phyloP scores from a whole-genome alignment of 2,329 filamentous ascomycete species.

The Macrophomina tecta region DNA sequence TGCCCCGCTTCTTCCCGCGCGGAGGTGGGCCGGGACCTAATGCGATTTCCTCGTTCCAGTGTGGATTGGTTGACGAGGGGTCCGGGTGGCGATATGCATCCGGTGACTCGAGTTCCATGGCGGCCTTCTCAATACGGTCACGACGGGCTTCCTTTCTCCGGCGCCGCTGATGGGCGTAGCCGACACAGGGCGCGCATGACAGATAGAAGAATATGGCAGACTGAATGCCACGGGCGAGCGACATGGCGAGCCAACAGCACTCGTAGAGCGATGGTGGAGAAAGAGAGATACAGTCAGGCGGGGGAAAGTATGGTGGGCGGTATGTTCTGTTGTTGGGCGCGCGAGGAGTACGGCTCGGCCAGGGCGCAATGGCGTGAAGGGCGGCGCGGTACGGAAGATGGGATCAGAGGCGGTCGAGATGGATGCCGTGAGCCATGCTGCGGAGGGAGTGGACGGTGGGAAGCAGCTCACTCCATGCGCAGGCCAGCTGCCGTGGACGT shows the following conservation, averaged over 20 bases:
- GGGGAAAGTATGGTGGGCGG: background rate
- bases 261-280: background rate
- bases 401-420: constrained; percentile 1
- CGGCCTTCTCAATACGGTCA: constrained; percentile 69
- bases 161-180: constrained; percentile 72
- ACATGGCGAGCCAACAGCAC: constrained; percentile 37
- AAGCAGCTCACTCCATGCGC: constrained; percentile 8
- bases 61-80: constrained; percentile 84
- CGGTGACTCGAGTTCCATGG: constrained; percentile 71
- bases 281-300: background rate
- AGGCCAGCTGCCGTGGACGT: constrained; percentile 21
- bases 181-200: constrained; percentile 79
- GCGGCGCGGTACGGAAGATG: background rate
- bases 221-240: constrained; percentile 62
- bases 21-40: constrained; percentile 78
- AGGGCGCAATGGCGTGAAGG: constrained; percentile 17
- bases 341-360: background rate
- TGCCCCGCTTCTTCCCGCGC: constrained; percentile 62
- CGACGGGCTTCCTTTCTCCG: constrained; percentile 72
- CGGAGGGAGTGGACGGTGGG: background rate
- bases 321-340: background rate
- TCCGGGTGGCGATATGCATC: constrained; percentile 78
- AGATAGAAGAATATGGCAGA: constrained; percentile 80
- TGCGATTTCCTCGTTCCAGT: constrained; percentile 86
- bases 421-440: constrained; percentile 18